Base-by-base conservation (phyloP, 2,329 filamentous ascomycete species). In the Epichloe gansuensis region DNA sequence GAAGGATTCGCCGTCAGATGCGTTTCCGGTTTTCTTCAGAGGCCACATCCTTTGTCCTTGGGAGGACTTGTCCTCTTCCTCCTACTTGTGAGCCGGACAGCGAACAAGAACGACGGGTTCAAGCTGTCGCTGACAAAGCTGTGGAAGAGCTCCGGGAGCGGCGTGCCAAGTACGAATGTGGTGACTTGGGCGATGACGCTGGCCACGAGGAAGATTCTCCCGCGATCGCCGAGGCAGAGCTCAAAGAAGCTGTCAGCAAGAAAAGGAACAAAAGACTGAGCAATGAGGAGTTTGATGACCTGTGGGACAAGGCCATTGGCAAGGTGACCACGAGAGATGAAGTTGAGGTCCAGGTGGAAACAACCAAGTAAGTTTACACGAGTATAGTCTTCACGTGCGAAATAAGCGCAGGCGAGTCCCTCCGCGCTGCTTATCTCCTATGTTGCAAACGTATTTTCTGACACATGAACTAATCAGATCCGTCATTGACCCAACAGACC, bases 61-160 rank as follows among this genome's bases (percentile, higher is more conserved):
- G 83, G 84, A 48, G 91, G 93, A 0, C 64, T 94, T 3, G 63
- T 97, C 5, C 93, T 7, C 72, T 98, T 8, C 83, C 91, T 5
- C 91, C 94, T 1, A 91, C 88, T 4, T 98, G 93, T 67, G 91
- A 96, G 69, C 87, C 93, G 0, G 94, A 98, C 67, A 90, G 90
- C 55, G 89, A 94, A 62, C 96, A 95, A 67, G 88, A 86, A 7
- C 82, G 88, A 41, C 85, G 87, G 17, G 86, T 97, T 48, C 88
- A 91, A 62, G 81, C 85, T 21, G 89, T 98, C 15, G 89, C 91
- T 7, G 85, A 97, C 65, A 86, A 85, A 66, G 90, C 88, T 2
- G 79, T 97, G 4, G 89, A 95, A 61, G 85, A 91, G 61, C 77
- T 98, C 48, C 81, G 93, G 51, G 82, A 95, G 59, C 83, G 88